Evolutionary conservation across 2,329 filamentous ascomycete species (phyloP).

Genomic region (Cladosporium sp.): DNA sequence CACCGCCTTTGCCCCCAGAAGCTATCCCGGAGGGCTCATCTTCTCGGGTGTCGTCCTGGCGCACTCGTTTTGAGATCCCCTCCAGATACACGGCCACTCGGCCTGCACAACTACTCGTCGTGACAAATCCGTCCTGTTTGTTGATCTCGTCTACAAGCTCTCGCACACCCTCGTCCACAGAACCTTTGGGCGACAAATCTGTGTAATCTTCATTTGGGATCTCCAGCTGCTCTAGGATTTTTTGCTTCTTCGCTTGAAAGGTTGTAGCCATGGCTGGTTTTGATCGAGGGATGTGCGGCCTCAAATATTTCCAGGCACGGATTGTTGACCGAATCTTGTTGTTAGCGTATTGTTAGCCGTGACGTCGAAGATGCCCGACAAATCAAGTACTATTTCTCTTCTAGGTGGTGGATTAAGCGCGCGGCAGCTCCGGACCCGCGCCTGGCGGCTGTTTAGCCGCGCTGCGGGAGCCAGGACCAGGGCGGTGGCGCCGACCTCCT

Average conservation of each 20-base stretch:
- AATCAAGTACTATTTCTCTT: no score
- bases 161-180: conserved; percentile 71
- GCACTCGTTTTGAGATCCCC: conserved; percentile 50
- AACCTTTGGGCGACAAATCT: conserved; percentile 84
- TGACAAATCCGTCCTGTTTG: conserved; percentile 65
- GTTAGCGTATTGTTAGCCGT: no score
- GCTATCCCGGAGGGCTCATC: background rate
- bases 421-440: background rate
- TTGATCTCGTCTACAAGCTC: conserved; percentile 77
- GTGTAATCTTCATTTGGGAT: conserved; percentile 65
- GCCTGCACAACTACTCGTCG: conserved; percentile 89
- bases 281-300: no score
- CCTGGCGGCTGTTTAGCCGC: background rate
- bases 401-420: background rate
- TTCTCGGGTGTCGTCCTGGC: background rate
- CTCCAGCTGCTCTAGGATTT: conserved; percentile 65
- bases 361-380: no score
- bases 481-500: conserved; percentile 4
- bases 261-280: conserved; percentile 8
- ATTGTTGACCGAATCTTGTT: no score
- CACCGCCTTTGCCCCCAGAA: conserved; percentile 74
- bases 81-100: conserved; percentile 84
- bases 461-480: background rate
- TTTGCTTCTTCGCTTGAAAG: conserved; percentile 55
- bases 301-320: no score